phyloP scores from a whole-genome alignment of 495 filamentous ascomycete genomes.

The Cercophora newfieldiana region DNA sequence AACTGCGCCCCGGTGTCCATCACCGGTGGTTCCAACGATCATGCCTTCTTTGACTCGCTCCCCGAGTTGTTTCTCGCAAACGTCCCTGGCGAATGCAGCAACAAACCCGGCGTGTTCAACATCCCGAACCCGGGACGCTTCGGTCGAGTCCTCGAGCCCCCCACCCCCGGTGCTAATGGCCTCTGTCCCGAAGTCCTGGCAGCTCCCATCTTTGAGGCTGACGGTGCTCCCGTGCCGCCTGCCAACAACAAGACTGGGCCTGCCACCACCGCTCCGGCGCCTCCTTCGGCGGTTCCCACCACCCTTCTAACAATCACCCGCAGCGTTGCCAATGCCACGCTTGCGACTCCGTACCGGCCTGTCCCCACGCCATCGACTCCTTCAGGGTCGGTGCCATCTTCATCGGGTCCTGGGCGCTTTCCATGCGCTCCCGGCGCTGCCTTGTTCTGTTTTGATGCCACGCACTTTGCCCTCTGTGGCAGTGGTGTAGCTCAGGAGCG shows the following conservation, averaged over 20 bases:
- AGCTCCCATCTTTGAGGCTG: conserved; percentile 20
- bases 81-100: conserved; percentile 35
- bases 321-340: too few species aligned
- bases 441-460: too few species aligned
- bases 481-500: too few species aligned
- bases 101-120: conserved; percentile 26
- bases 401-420: too few species aligned
- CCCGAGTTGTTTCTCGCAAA: conserved; percentile 64
- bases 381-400: too few species aligned
- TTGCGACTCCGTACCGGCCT: too few species aligned
- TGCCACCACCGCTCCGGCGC: too few species aligned
- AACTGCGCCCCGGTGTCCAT: conserved; percentile 79
- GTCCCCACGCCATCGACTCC: too few species aligned
- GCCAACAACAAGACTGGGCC: too few species aligned
- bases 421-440: too few species aligned
- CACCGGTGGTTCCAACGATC: conserved; percentile 35
- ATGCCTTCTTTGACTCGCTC: conserved; percentile 35
- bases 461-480: too few species aligned
- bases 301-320: not conserved
- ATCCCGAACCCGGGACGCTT: conserved; percentile 34
- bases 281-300: not conserved
- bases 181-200: conserved; percentile 54
- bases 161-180: conserved; percentile 43
- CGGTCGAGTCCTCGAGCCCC: conserved; percentile 26
- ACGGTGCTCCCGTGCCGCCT: not conserved